Evolutionary conservation across 2,329 filamentous ascomycete species (phyloP).

Genomic region (Penicillium paneum): DNA sequence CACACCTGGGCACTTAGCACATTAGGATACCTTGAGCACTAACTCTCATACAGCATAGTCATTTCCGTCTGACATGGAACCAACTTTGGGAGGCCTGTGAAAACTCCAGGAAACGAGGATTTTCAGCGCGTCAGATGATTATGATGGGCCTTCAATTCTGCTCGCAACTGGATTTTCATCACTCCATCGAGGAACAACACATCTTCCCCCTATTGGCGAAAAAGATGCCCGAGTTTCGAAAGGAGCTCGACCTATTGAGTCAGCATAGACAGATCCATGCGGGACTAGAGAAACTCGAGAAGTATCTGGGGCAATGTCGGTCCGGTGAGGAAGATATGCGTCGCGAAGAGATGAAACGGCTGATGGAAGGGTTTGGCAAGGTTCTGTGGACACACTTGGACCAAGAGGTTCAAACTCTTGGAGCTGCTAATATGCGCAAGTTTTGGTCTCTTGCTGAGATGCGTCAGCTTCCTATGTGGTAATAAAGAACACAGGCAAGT

Average conservation of each 20-base stretch:
- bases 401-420: conserved; percentile 73
- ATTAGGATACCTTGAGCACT: not conserved
- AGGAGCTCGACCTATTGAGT: conserved; percentile 62
- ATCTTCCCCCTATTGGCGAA: conserved; percentile 74
- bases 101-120: conserved; percentile 53
- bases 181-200: conserved; percentile 76
- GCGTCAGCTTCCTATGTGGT: conserved; percentile 62
- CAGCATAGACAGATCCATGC: conserved; percentile 78
- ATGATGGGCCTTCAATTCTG: conserved; percentile 66
- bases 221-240: conserved; percentile 74
- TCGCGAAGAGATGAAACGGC: conserved; percentile 58
- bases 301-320: conserved; percentile 62
- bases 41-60: conserved; percentile 58
- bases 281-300: conserved; percentile 66
- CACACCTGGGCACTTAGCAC: not conserved
- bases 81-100: conserved; percentile 65
- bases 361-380: conserved; percentile 74
- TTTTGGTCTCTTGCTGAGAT: conserved; percentile 80
- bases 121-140: conserved; percentile 69
- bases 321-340: conserved; percentile 60
- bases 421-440: conserved; percentile 82
- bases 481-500: not conserved
- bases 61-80: conserved; percentile 74
- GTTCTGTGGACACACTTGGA: conserved; percentile 82
- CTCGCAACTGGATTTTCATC: conserved; percentile 69